phyloP scores from a whole-genome alignment of 2,329 filamentous ascomycete species.

The Pseudogymnoascus sp. region DNA sequence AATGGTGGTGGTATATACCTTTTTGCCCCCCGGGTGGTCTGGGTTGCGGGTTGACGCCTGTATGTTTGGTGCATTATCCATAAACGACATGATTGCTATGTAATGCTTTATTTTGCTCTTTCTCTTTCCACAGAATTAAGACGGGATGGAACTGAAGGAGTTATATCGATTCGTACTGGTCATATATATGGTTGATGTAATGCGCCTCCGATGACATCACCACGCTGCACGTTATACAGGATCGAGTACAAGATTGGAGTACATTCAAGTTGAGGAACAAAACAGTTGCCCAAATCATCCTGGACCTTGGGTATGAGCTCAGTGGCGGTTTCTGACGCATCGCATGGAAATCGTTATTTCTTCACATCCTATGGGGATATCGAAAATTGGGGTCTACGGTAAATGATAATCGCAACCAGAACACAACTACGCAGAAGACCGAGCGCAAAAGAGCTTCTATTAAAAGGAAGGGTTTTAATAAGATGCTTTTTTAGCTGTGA shows the following conservation, averaged over 20 bases:
- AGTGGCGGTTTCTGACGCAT: background rate
- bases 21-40: conserved; percentile 4
- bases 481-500: conserved; percentile 5
- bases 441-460: background rate
- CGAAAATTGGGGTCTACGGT: background rate
- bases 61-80: conserved; percentile 6
- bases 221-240: background rate
- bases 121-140: background rate
- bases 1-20: conserved; percentile 6
- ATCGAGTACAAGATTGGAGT: background rate
- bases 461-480: background rate
- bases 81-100: conserved; percentile 1
- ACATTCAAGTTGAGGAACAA: background rate
- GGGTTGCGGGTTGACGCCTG: background rate
- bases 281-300: background rate
- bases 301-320: background rate
- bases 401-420: background rate
- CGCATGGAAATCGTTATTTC: background rate
- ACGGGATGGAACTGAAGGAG: background rate
- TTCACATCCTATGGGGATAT: background rate
- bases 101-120: background rate
- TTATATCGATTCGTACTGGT: conserved; percentile 3
- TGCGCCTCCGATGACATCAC: conserved; percentile 1
- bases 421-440: background rate
- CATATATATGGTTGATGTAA: conserved; percentile 6